Evolutionary conservation across 2,329 filamentous ascomycete genomes (phyloP).

Genomic region (Penicillium sp.): DNA sequence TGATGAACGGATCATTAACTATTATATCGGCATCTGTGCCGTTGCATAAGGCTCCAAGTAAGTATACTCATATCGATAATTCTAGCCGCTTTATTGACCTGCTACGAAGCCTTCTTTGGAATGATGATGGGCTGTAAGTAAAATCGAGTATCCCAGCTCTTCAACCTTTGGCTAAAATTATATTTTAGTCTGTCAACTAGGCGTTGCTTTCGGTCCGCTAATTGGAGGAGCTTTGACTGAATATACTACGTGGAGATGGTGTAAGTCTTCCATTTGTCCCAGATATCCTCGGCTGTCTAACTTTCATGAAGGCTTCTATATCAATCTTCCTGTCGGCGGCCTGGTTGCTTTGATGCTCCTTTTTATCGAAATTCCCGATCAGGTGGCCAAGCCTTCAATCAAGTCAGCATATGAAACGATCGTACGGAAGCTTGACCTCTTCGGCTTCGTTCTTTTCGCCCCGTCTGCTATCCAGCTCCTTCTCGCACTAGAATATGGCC

Average conservation of each 20-base stretch:
- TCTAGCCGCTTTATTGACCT: slow-evolving; percentile 1
- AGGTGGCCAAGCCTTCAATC: slow-evolving; percentile 17
- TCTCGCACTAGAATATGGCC: slow-evolving; percentile 54
- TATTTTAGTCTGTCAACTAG: slow-evolving; percentile 17
- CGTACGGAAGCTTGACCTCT: slow-evolving; percentile 23
- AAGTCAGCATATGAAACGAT: slow-evolving; percentile 12
- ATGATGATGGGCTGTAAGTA: slow-evolving; percentile 24
- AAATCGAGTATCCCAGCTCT: too few relatives aligned
- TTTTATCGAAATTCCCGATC: slow-evolving; percentile 24
- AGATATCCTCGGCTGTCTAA: neutral
- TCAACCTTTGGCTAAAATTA: neutral
- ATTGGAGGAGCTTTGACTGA: slow-evolving; percentile 25
- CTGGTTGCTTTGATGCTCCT: slow-evolving; percentile 36
- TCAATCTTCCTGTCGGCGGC: slow-evolving; percentile 46
- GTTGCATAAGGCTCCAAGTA: slow-evolving; percentile 30
- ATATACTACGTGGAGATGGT: slow-evolving; percentile 26
- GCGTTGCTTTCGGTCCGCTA: slow-evolving; percentile 17
- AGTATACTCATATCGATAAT: neutral
- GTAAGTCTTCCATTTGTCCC: slow-evolving; percentile 9
- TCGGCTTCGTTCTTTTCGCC: slow-evolving; percentile 27
- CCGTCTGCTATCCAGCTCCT: slow-evolving; percentile 48
- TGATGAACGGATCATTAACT: slow-evolving; percentile 33
- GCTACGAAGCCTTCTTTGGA: slow-evolving; percentile 15
- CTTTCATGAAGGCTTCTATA: slow-evolving; percentile 38
- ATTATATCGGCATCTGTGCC: slow-evolving; percentile 31